Evolutionary conservation across 139 green algal species (phyloP).

Genomic region (Trebouxia sp.): DNA sequence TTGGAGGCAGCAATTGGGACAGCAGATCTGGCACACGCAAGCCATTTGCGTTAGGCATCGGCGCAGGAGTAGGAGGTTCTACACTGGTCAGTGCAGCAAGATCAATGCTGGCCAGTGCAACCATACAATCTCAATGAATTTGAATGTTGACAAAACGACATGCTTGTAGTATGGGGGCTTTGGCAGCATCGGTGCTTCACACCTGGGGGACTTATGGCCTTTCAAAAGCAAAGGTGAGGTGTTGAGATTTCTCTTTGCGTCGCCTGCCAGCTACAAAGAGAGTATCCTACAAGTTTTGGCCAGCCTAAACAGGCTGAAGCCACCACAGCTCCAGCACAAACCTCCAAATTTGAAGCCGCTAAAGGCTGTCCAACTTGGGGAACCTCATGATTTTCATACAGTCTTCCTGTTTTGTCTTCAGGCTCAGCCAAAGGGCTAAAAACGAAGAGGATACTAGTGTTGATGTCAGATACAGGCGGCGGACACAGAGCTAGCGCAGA

Average conservation of each 20-base stretch:
- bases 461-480: constrained; percentile 96
- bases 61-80: not conserved
- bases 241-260: too few species aligned
- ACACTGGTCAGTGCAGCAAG: not conserved
- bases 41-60: not conserved
- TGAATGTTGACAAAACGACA: not conserved
- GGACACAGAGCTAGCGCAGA: constrained; percentile 93
- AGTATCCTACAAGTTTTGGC: too few species aligned
- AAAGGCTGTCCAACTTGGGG: too few species aligned
- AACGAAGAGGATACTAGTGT: constrained; percentile 82
- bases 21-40: not conserved
- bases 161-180: not conserved
- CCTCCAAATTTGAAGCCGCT: too few species aligned
- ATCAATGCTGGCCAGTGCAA: not conserved
- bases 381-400: not conserved
- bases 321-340: too few species aligned
- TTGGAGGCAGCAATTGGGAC: not conserved
- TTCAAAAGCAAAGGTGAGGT: constrained; percentile 11
- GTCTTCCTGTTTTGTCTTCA: not conserved
- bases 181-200: not conserved
- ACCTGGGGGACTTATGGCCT: not conserved
- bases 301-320: too few species aligned
- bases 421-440: not conserved
- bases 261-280: not conserved
- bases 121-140: not conserved